Base-by-base conservation (phyloP, 345 rosid genomes). In the Erucastrum elatum region DNA sequence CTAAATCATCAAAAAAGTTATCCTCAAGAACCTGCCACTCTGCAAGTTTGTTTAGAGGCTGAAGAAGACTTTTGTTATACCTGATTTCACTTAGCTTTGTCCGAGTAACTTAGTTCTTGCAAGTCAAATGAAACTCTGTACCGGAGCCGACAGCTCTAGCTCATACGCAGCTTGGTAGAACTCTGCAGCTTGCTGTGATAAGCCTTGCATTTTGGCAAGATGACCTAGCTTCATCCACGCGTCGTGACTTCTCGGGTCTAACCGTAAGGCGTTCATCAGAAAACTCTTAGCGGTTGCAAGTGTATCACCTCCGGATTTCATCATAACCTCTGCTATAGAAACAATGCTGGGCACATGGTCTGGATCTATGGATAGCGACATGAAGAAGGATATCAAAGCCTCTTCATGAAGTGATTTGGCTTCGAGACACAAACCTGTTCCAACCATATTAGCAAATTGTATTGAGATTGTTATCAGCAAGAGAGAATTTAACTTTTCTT, bases 151-250 rank as follows among this genome's bases (percentile, higher is more conserved):
- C 26, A 84, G 76, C 79, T 87, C 71, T 41, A 95, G 93, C 71
- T 95, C 97, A 80, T 89, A 88, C 4, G 99, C 96, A 64, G 98
- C 98, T 81, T 95, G 98, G 82, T 89, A 91, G 81, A 80, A 95
- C 29, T 95, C 97, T 30, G 96, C 96, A 16, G 98, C 98, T 84
- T 87, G 93, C 46, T 85, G 88, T 26, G 86, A 67, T 2, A 86
- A 86, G 73, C 98, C 99, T 84, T 95, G 59, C 59, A 53, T 53
- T 53, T 53, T 53, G 25, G 59, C 59, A 53, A 53, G 7, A 53
- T 53, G 67, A 37, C 96, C 99, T 15, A 95, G 91, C 80, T 89
- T 87, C 88, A 87, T 85, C 97, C 98, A 95, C 2, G 91, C 94
- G 31, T 88, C 83, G 8, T 90, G 91, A 70, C 88, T 90, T 21